These are phyloP conservation scores for Inga oerstediana DNA, from an alignment of 306 rosid genomes.

Conservation along the genomic window DNA sequence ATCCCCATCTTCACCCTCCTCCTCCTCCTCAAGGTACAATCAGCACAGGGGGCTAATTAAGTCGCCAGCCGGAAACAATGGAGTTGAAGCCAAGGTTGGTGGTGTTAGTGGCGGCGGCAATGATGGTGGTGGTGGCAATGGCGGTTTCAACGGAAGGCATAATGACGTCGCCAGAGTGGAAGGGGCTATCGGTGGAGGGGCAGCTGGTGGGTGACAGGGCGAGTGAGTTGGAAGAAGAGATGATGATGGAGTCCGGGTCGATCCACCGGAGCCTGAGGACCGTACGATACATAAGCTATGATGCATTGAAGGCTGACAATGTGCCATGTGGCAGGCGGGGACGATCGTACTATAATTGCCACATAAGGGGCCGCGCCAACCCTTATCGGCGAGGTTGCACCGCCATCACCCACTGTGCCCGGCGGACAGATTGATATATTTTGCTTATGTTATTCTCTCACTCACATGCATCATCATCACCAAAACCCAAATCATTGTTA, in stretches of 20 bases:
- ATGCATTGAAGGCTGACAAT: too few species aligned
- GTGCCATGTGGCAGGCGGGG: too few species aligned
- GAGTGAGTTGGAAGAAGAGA: not conserved
- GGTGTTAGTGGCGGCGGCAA: not conserved
- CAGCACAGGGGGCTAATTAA: not conserved
- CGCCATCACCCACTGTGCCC: slow-evolving; percentile 45
- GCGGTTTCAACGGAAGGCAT: not conserved
- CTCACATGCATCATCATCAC: too few species aligned
- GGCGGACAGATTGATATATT: too few species aligned
- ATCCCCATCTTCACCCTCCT: not conserved
- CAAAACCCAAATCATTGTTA: too few species aligned
- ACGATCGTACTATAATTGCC: too few species aligned
- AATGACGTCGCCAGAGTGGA: not conserved
- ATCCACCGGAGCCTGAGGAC: slow-evolving; percentile 36
- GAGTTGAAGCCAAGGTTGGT: not conserved
- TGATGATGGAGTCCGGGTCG: slow-evolving; percentile 40
- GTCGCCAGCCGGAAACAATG: not conserved
- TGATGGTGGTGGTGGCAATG: too few species aligned
- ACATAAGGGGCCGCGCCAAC: too few species aligned
- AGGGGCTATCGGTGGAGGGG: not conserved
- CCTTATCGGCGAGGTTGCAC: slow-evolving; percentile 52
- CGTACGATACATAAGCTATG: slow-evolving; percentile 26
- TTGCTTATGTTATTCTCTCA: too few species aligned
- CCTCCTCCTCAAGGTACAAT: not conserved
- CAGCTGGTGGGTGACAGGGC: not conserved